These are phyloP conservation scores for Bombardia bombarda DNA, from an alignment of 495 filamentous ascomycete genomes.

Conservation along the genomic window DNA sequence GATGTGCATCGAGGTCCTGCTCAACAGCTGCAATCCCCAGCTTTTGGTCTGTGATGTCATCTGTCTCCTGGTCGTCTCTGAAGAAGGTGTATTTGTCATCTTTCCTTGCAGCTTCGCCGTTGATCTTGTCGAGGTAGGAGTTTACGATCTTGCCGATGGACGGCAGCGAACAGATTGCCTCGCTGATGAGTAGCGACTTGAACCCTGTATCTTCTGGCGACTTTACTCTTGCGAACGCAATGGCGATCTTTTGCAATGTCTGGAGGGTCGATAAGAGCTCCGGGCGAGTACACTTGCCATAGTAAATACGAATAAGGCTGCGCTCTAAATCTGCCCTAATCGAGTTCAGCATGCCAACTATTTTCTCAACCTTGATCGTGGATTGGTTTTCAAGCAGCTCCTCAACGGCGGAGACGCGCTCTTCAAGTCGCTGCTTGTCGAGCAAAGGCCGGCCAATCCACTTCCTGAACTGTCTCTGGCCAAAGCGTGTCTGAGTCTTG, in stretches of 20 bases:
- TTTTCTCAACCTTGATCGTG: constrained; percentile 59
- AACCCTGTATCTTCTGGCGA: constrained; percentile 65
- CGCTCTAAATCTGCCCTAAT: constrained; percentile 82
- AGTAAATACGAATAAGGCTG: constrained; percentile 91
- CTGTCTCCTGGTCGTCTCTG: constrained; percentile 73
- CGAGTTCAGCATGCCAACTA: constrained; percentile 59
- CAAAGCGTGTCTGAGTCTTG: constrained; percentile 85
- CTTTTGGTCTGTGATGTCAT: constrained; percentile 79
- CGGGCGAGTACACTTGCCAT: constrained; percentile 85
- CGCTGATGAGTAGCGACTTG: constrained; percentile 57
- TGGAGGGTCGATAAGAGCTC: constrained; percentile 83
- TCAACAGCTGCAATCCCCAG: constrained; percentile 88
- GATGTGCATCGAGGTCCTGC: constrained; percentile 73
- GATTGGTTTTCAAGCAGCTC: constrained; percentile 68
- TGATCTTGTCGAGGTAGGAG: constrained; percentile 75
- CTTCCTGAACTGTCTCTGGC: constrained; percentile 77
- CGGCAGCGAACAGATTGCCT: constrained; percentile 69
- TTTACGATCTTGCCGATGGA: constrained; percentile 63
- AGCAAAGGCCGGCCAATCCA: constrained; percentile 94
- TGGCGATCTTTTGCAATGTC: constrained; percentile 71
- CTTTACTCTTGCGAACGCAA: constrained; percentile 61
- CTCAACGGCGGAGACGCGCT: constrained; percentile 80
- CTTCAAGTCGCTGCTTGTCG: constrained; percentile 67
- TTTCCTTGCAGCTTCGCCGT: constrained; percentile 68
- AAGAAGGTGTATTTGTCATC: constrained; percentile 97